These are phyloP conservation scores for Scutellaria barbata DNA, from an alignment of 257 asterid species.

Conservation along the genomic window DNA sequence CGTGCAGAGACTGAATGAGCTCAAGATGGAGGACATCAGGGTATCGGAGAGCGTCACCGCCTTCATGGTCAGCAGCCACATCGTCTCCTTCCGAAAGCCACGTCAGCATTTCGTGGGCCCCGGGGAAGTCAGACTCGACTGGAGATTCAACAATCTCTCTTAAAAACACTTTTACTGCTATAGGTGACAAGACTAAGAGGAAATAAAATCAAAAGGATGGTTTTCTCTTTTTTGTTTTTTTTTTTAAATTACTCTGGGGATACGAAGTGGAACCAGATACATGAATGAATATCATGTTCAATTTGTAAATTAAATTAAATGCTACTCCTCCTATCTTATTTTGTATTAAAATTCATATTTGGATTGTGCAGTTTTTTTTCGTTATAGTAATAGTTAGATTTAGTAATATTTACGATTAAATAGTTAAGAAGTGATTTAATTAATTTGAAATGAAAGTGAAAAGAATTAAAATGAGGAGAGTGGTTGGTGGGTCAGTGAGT, in stretches of 20 bases:
- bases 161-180: no score
- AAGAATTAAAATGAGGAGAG: not conserved
- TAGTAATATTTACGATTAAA: no score
- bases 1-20: slow-evolving; percentile 72
- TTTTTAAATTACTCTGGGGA: slow-evolving; percentile 49
- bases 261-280: slow-evolving; percentile 78
- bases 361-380: no score
- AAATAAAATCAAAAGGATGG: not conserved
- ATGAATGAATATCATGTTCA: not conserved
- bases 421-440: no score
- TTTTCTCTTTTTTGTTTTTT: slow-evolving; percentile 8
- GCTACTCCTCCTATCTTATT: not conserved
- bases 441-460: not conserved
- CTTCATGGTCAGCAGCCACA: slow-evolving; percentile 86
- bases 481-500: slow-evolving; percentile 47
- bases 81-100: slow-evolving; percentile 83
- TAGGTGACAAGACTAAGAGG: no score
- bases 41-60: slow-evolving; percentile 94
- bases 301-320: slow-evolving; percentile 33
- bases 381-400: no score
- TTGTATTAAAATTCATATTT: not conserved
- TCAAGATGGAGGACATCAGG: slow-evolving; percentile 86
- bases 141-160: slow-evolving; percentile 53
- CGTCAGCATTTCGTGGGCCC: slow-evolving; percentile 75
- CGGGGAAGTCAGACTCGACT: slow-evolving; percentile 79